phyloP scores from a whole-genome alignment of 2,329 filamentous ascomycete species.

The Hypomyces perniciosus region DNA sequence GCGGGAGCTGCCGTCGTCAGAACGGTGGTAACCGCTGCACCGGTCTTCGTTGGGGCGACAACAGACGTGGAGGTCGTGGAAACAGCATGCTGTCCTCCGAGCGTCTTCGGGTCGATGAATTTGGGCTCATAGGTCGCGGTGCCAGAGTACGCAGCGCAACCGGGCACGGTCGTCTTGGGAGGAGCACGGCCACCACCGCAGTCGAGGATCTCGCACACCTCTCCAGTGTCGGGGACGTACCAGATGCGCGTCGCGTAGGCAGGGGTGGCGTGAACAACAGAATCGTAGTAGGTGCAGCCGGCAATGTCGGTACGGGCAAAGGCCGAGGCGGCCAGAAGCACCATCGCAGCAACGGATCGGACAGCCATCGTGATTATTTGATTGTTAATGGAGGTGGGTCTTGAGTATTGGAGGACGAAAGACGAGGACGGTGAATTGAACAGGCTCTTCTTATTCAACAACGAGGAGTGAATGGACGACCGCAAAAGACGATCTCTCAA shows the following conservation, averaged over 20 bases:
- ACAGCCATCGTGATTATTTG: conserved; percentile 27
- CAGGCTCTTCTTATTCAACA: not conserved
- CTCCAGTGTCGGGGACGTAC: conserved; percentile 57
- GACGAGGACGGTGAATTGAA: conserved; percentile 2
- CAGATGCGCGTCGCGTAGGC: conserved; percentile 46
- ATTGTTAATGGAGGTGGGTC: not conserved
- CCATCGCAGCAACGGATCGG: conserved; percentile 20
- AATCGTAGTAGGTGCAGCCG: conserved; percentile 39
- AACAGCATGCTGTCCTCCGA: conserved; percentile 13
- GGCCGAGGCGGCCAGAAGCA: conserved; percentile 27
- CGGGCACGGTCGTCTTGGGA: conserved; percentile 57
- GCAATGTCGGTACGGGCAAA: conserved; percentile 39
- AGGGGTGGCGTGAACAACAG: conserved; percentile 25
- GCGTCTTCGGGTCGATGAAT: conserved; percentile 36
- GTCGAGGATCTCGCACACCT: conserved; percentile 59
- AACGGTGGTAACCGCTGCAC: conserved; percentile 1
- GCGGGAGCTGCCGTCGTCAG: too few species aligned
- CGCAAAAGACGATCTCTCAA: conserved; percentile 1
- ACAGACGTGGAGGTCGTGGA: conserved; percentile 13
- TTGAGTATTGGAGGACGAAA: not conserved
- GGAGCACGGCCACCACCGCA: conserved; percentile 62
- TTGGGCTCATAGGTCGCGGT: conserved; percentile 48
- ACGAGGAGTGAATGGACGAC: conserved; percentile 10
- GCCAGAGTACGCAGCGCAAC: conserved; percentile 51
- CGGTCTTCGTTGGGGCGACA: conserved; percentile 7